Base-by-base conservation (phyloP, 768 basidiomycete species). In the Udeniomyces megalosporus region DNA sequence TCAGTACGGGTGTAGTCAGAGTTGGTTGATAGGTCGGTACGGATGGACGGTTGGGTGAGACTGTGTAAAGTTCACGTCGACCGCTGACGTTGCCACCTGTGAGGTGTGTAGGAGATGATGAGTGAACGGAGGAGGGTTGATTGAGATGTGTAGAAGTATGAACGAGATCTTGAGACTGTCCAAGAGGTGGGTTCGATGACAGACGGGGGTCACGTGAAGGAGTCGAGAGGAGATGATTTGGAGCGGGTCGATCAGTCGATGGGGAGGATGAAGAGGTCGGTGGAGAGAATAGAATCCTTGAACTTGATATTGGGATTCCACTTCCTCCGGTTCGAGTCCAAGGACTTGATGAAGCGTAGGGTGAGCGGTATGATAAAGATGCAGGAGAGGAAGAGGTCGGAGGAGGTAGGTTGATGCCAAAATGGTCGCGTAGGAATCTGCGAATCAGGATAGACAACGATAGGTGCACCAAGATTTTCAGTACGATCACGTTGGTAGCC, bases 391-490 rank as follows among this genome's bases (percentile, higher is more conserved):
- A 11, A 29, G 60, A 17, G 0, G 60, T 34, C 3, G 52, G 31
- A 12, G 48, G 7, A 22, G 48, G 31, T 8, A 56, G 56, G n/a
- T 48, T 35, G 26, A 52, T 52, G 8, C 55, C 62, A 31, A 63
- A 63, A 50, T 63, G 62, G 22, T 63, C 62, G 28, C 44, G 55
- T 5, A 63, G 48, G 48, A 63, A 63, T 26, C 56, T 52, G 29
- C 5, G 14, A 34, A 31, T n/a, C n/a, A n/a, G n/a, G n/a, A n/a
- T 1, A 44, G 42, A 46, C 17, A 44, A n/a, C 11, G 12, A n/a
- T 20, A 22, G 15, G 24, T 14, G 52, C 15, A 34, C 5, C 22
- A 31, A 20, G 34, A 29, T 24, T 7, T 29, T 34, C 24, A 34
- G 44, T 11, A 7, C 42, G 54, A 22, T 14, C 28, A 20, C 24